Evolutionary conservation across 2,329 filamentous ascomycete species (phyloP).

Genomic region (Xylaria sp.): DNA sequence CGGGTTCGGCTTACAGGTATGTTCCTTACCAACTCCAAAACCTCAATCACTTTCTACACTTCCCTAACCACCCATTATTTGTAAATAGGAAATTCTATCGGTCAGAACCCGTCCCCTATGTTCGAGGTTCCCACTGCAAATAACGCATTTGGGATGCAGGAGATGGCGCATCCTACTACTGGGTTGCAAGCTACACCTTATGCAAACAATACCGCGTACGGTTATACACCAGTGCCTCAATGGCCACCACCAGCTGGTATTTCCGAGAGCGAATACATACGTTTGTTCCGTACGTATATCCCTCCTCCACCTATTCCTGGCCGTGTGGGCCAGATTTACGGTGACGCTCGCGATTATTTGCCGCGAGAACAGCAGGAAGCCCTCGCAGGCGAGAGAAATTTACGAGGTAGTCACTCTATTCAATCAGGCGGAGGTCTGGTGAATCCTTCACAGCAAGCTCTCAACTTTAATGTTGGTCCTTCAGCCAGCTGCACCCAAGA

Average conservation of each 20-base stretch:
- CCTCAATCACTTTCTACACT: neutral
- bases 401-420: neutral
- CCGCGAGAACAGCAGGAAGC: neutral
- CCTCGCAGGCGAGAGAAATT: neutral
- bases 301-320: neutral
- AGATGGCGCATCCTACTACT: neutral
- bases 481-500: neutral
- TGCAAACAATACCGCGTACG: neutral
- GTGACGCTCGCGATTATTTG: constrained; percentile 15
- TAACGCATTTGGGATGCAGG: neutral
- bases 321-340: neutral
- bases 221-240: neutral
- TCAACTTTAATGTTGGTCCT: neutral
- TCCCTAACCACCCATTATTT: neutral
- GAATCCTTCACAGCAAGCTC: no score
- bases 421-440: no score
- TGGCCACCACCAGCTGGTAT: neutral
- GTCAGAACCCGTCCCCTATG: neutral
- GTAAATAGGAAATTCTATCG: neutral
- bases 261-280: neutral
- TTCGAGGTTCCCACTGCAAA: neutral
- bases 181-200: neutral
- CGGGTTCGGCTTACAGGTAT: neutral
- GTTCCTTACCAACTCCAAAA: neutral
- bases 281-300: neutral